Evolutionary conservation across 2,329 filamentous ascomycete species (phyloP).

Genomic region (Neocatenulostroma microsporum): DNA sequence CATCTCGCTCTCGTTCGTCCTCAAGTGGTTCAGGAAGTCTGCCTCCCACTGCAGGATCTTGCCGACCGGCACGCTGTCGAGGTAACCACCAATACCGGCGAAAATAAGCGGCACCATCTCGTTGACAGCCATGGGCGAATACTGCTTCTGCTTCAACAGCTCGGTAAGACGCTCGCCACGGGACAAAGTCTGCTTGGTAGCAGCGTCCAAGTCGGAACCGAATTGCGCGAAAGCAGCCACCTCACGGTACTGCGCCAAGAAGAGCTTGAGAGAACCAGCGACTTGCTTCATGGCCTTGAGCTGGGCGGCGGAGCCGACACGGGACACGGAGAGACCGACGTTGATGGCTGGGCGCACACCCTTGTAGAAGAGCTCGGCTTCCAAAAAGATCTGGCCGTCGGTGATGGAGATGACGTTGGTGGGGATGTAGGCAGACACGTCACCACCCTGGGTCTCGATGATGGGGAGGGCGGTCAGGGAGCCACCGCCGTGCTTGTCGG

Average conservation of each 20-base stretch:
- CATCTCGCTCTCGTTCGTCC: slow-evolving; percentile 79
- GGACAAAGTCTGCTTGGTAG: slow-evolving; percentile 95
- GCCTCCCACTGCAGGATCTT: slow-evolving; percentile 92
- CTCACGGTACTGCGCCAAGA: slow-evolving; percentile 99
- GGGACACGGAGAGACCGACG: slow-evolving; percentile 99
- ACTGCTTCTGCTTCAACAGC: slow-evolving; percentile 99
- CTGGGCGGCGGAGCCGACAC: slow-evolving; percentile 99
- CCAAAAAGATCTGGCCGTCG: slow-evolving; percentile 99
- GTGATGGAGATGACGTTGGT: slow-evolving; percentile 99
- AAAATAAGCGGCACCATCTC: slow-evolving; percentile 99
- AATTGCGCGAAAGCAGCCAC: slow-evolving; percentile 99
- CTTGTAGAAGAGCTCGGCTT: slow-evolving; percentile 99
- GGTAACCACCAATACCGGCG: slow-evolving; percentile 95
- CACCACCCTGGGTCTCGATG: slow-evolving; percentile 99
- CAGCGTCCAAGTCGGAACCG: slow-evolving; percentile 97
- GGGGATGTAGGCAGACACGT: slow-evolving; percentile 99
- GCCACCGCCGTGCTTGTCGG: slow-evolving; percentile 77
- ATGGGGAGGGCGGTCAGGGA: slow-evolving; percentile 94
- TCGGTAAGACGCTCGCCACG: slow-evolving; percentile 99
- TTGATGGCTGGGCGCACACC: slow-evolving; percentile 99
- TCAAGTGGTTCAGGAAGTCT: slow-evolving; percentile 88
- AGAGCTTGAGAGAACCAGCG: slow-evolving; percentile 98
- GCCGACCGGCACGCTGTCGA: slow-evolving; percentile 79
- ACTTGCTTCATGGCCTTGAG: slow-evolving; percentile 99
- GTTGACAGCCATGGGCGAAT: slow-evolving; percentile 95